These are phyloP conservation scores for Ephemerocybe angulata DNA, from an alignment of 768 basidiomycete genomes.

Conservation along the genomic window DNA sequence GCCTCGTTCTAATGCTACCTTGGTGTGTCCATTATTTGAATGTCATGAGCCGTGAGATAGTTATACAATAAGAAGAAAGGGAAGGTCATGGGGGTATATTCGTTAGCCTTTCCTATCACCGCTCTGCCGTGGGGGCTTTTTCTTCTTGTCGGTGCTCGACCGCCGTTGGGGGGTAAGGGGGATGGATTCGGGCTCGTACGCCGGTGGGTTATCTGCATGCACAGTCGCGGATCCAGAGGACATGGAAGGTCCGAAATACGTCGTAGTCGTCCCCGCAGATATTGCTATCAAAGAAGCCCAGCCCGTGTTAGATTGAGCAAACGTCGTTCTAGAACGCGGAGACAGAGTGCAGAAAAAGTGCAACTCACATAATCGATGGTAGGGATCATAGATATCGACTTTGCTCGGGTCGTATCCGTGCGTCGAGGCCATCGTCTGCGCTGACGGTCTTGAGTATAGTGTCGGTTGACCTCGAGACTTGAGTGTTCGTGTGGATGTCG, in stretches of 20 bases:
- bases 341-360: background rate
- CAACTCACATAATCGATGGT: background rate
- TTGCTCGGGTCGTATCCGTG: background rate
- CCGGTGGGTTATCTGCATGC: background rate
- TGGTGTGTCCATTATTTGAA: too few relatives aligned
- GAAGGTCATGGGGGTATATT: too few relatives aligned
- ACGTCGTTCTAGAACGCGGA: too few relatives aligned
- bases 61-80: too few relatives aligned
- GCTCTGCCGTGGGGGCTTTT: background rate
- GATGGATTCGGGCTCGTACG: background rate
- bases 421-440: background rate
- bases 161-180: background rate
- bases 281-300: background rate
- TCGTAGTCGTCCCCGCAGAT: background rate
- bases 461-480: background rate
- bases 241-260: background rate
- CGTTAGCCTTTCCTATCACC: too few relatives aligned
- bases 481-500: background rate
- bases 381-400: background rate
- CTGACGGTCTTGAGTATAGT: background rate
- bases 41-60: too few relatives aligned
- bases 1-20: background rate
- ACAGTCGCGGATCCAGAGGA: background rate
- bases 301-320: background rate
- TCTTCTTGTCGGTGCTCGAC: background rate